Conservation (phyloP, 306 rosid species). For the Corylus heterophylla region DNA sequence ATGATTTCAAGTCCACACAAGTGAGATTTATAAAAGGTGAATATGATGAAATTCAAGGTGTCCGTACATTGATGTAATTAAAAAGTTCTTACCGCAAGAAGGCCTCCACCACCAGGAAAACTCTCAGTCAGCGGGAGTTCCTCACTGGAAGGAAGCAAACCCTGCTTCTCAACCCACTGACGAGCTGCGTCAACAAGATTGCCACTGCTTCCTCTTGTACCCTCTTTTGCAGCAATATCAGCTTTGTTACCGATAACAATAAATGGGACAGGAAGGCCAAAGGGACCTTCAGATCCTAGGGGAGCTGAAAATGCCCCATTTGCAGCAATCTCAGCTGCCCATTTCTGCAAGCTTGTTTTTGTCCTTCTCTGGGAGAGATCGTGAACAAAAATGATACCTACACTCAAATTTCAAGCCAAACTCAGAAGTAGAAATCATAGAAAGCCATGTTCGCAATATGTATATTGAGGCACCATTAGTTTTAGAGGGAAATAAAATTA, state of each 20-base stretch:
- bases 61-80: background rate
- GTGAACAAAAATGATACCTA: conserved; percentile 97
- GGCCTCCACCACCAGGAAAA: conserved; percentile 85
- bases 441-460: conserved; percentile 14
- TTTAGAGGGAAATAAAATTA: conserved; percentile 11
- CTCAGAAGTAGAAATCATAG: conserved; percentile 13
- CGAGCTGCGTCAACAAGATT: conserved; percentile 98
- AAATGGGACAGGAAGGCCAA: conserved; percentile 95
- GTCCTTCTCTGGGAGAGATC: conserved; percentile 98
- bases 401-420: conserved; percentile 40
- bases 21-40: background rate
- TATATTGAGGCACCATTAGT: conserved; percentile 10
- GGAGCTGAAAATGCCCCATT: conserved; percentile 98
- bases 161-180: conserved; percentile 99
- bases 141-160: conserved; percentile 92
- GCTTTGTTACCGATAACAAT: conserved; percentile 90
- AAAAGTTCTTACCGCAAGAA: conserved; percentile 65
- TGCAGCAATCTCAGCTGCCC: conserved; percentile 91
- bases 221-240: conserved; percentile 94
- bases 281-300: conserved; percentile 87
- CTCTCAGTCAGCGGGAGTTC: conserved; percentile 94
- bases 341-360: conserved; percentile 86
- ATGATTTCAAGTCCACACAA: background rate
- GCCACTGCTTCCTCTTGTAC: conserved; percentile 87
- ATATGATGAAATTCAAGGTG: background rate